Base-by-base conservation (phyloP, 140 eudicot genomes). In the Stevia rebaudiana region DNA sequence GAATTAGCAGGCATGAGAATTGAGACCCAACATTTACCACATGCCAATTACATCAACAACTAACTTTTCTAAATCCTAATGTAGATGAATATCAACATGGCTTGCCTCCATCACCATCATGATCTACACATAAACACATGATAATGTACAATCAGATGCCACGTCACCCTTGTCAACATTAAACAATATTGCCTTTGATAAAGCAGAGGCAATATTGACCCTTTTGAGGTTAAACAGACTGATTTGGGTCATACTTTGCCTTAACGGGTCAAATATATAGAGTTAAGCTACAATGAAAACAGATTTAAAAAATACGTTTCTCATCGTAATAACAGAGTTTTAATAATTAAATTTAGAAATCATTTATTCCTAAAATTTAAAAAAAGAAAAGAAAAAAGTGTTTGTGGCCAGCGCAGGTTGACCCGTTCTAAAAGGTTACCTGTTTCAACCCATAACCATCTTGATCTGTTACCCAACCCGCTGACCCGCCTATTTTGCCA, bases 71-170 rank as follows among this genome's bases (percentile, higher is more conserved):
- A 59, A 19, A 4, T 44, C 3, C n/a, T n/a, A n/a, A n/a, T n/a
- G n/a, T n/a, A 17, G 30, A 58, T 7, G 17, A 33, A 11, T 35
- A 59, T 59, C 48, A 59, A 22, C 65, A 18, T 21, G 17, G 65
- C 47, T 59, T 59, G 65, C 48, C 65, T 8, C 31, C 31, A 1
- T 59, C 31, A 19, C 17, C 48, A 31, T 17, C 31, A 59, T 10
- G 48, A 59, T 11, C 65, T 59, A 59, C 31, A 59, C 16, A 59
- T 5, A 59, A 59, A 59, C 30, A 36, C 65, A 36, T 18, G 48
- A 59, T 13, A 30, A 44, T 37, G 11, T 6, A 36, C 39, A 36
- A 59, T 59, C 48, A 59, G 11, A 30, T n/a, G n/a, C n/a, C n/a
- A n/a, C n/a, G n/a, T n/a, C n/a, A n/a, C n/a, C n/a, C n/a, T n/a